Conservation (phyloP, 2,329 filamentous ascomycete genomes). For the Cladorrhinum sp. region DNA sequence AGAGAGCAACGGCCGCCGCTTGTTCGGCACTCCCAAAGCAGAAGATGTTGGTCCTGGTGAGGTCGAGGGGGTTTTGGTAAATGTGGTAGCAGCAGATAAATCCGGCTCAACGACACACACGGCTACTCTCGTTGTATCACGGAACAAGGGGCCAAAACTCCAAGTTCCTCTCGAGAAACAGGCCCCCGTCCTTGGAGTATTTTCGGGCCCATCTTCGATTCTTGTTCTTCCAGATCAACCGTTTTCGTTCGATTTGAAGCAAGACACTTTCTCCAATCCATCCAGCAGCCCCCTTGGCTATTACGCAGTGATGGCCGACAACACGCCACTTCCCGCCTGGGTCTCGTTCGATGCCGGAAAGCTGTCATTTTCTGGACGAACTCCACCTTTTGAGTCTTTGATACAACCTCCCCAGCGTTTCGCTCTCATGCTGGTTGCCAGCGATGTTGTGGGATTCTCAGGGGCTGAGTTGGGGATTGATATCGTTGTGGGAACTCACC, state of each 20-base stretch:
- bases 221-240: conserved; percentile 50
- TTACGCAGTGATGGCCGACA: conserved; percentile 72
- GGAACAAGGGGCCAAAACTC: conserved; percentile 51
- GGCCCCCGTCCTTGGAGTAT: conserved; percentile 55
- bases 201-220: conserved; percentile 59
- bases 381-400: conserved; percentile 62
- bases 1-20: conserved; percentile 58
- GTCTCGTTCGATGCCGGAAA: conserved; percentile 64
- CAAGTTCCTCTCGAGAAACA: conserved; percentile 56
- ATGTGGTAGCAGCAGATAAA: conserved; percentile 66
- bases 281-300: conserved; percentile 57
- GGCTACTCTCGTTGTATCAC: conserved; percentile 68
- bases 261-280: conserved; percentile 60
- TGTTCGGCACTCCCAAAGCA: conserved; percentile 67
- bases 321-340: conserved; percentile 85
- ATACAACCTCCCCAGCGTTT: conserved; percentile 69
- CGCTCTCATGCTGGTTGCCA: conserved; percentile 69
- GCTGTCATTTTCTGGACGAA: conserved; percentile 68
- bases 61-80: conserved; percentile 59
- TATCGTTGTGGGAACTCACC: conserved; percentile 68
- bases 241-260: conserved; percentile 53
- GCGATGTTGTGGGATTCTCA: conserved; percentile 75
- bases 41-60: conserved; percentile 47
- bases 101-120: conserved; percentile 62
- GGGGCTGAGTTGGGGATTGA: conserved; percentile 64